Base-by-base conservation (phyloP, 1,284 basidiomycete species). In the Afroboletus lepidellus region DNA sequence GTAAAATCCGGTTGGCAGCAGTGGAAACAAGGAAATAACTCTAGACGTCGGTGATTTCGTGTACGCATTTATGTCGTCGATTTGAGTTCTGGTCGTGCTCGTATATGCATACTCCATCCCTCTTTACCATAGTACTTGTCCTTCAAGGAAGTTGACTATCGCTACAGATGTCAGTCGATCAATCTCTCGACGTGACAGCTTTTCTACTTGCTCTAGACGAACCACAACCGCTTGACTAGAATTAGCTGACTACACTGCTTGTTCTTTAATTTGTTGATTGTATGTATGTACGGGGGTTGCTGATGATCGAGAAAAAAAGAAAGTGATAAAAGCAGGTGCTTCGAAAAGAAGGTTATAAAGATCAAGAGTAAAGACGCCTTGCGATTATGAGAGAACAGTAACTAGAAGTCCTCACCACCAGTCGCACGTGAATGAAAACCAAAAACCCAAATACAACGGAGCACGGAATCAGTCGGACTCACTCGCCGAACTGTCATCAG, bases 401-500 rank as follows among this genome's bases (percentile, higher is more conserved):
- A 52, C 56, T 24, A 49, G 27, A 57, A 53, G 63, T 65, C 63
- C 62, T 62, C 56, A 50, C 53, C 44, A 48, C 60, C 37, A 20
- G 43, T 41, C 46, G 18, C 60, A 57, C 34, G 36, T 20, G 24
- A 51, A 34, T 38, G 38, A 48, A 59, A 54, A 55, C 13, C 55
- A 38, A 50, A 59, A 6, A 47, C 48, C 60, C 45, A 42, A 54
- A 53, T 20, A 45, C 30, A 48, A 24, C 27, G 25, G 16, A 58
- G 44, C 20, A 42, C 7, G 20, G 12, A 55, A 55, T 84, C 74
- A 91, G 70, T 91, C 88, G 29, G 89, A 91, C 60, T 92, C 89
- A 67, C 85, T 90, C 56, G 82, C 90, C 49, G 88, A 90, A 66
- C 84, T 87, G 59, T 86, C 85, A 30, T 86, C 85, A 42, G 83